Base-by-base conservation (phyloP, 441 rosid genomes). In the Macaranga tanarius region DNA sequence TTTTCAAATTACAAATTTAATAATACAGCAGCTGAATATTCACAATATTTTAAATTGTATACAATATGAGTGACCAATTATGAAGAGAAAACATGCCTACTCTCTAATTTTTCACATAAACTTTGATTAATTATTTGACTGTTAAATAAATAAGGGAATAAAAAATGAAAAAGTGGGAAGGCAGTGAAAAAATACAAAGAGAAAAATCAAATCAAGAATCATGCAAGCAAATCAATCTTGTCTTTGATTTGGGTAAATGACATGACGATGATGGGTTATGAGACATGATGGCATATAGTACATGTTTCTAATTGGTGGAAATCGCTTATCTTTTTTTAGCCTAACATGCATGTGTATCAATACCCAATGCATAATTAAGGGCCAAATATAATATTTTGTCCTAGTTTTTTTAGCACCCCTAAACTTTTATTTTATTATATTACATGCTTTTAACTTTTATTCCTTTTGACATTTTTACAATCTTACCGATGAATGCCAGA, bases 211-310 rank as follows among this genome's bases (percentile, higher is more conserved):
- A 34, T 17, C 20, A 23, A 9, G 16, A 57, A 40, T 20, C 31
- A 42, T 20, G 42, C 38, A 23, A 47, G 44, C 58, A 66, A 52
- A 50, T 66, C 57, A 50, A 26, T 66, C 57, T 17, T 66, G 70
- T 48, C 57, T 66, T 66, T 66, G 25, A 50, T 48, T 50, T 66
- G 54, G 40, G 42, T 48, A 48, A 17, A 47, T 50, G 70, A 50
- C 51, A 26, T 66, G 70, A 26, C 70, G 16, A 66, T 69, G 38
- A 56, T 56, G 52, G 54, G 54, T 56, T 42, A 31, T 23, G 22
- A 56, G 40, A 56, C 63, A 38, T 40, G 72, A 42, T 40, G 16
- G 54, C 54, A 38, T 56, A 16, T 40, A 17, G 58, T 65, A 17
- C 20, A 23, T 47, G 34, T 64, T 20, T 23, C 17, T 13, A 42